Evolutionary conservation across 768 basidiomycete genomes (phyloP).

Genomic region (Chalciporus chontae): DNA sequence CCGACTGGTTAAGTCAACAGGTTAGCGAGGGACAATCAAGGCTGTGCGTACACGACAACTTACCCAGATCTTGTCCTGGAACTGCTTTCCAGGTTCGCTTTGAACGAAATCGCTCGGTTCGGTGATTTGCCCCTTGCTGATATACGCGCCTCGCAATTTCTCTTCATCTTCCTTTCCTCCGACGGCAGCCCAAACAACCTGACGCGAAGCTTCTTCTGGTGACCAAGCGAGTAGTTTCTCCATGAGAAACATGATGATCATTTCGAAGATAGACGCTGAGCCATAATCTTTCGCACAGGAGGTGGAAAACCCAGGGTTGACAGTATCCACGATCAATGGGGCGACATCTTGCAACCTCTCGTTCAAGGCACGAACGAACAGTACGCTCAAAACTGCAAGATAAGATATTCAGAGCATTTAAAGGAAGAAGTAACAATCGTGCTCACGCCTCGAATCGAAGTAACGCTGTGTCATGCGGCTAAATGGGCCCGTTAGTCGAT

Average conservation of each 20-base stretch:
- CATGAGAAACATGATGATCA: constrained; percentile 1
- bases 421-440: too few relatives aligned
- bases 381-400: constrained; percentile 21
- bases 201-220: constrained; percentile 25
- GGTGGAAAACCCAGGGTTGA: constrained; percentile 26
- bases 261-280: not conserved
- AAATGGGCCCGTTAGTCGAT: not conserved
- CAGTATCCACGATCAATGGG: constrained; percentile 14
- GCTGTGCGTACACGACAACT: not conserved
- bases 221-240: constrained; percentile 11
- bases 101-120: constrained; percentile 26
- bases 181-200: constrained; percentile 25
- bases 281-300: constrained; percentile 17
- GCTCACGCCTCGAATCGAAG: constrained; percentile 19
- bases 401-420: not conserved
- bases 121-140: constrained; percentile 4
- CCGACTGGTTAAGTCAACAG: too few relatives aligned
- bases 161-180: constrained; percentile 13
- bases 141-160: constrained; percentile 12
- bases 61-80: constrained; percentile 29
- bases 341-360: constrained; percentile 4
- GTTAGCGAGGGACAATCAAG: too few relatives aligned
- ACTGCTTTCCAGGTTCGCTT: constrained; percentile 19
- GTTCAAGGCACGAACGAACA: constrained; percentile 22
- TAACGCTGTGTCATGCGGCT: constrained; percentile 17